Evolutionary conservation across 148 eudicot genomes (phyloP).

Genomic region (Chenopodium quinoa): DNA sequence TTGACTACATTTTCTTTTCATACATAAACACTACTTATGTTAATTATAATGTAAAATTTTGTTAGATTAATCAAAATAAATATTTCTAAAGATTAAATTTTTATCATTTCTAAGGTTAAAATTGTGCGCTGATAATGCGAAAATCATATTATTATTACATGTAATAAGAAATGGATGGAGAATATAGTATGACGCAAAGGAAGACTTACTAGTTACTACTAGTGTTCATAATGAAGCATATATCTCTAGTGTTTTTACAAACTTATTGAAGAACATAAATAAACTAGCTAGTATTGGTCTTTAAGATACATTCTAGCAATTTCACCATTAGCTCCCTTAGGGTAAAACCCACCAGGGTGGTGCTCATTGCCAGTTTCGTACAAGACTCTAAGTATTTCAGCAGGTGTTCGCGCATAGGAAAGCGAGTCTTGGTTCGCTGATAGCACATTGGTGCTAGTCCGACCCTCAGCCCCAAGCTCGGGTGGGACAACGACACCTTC

Average conservation of each 20-base stretch:
- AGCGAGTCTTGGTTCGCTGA: conserved; percentile 46
- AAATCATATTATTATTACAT: too few relatives aligned
- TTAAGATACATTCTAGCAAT: conserved; percentile 45
- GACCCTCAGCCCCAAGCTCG: conserved; percentile 56
- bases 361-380: conserved; percentile 60
- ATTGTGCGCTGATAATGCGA: too few relatives aligned
- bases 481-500: conserved; percentile 68
- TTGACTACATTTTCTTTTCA: too few relatives aligned
- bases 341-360: conserved; percentile 72
- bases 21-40: too few relatives aligned
- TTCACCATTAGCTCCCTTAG: conserved; percentile 62
- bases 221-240: too few relatives aligned
- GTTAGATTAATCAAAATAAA: too few relatives aligned
- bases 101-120: too few relatives aligned
- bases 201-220: too few relatives aligned
- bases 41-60: too few relatives aligned
- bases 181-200: too few relatives aligned
- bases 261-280: neutral
- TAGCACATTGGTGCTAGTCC: conserved; percentile 48
- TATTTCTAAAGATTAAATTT: too few relatives aligned
- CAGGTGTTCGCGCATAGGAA: conserved; percentile 57
- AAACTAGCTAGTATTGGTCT: neutral
- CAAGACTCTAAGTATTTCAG: conserved; percentile 52
- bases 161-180: too few relatives aligned
- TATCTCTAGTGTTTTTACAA: neutral